These are phyloP conservation scores for Suillus variegatus DNA, from an alignment of 768 basidiomycete genomes.

Conservation along the genomic window DNA sequence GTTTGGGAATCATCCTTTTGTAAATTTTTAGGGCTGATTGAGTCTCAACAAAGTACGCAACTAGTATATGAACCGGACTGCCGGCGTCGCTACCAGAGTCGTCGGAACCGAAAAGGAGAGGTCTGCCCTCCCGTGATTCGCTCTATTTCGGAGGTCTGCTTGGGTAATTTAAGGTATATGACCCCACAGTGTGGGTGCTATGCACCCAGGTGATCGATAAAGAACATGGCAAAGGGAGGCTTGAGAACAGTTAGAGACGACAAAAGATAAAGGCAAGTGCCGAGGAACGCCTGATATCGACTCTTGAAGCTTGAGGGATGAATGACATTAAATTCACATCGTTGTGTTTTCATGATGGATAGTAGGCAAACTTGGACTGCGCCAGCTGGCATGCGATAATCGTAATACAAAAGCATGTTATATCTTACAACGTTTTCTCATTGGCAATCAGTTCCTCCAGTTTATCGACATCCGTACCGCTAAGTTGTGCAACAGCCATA, in stretches of 20 bases:
- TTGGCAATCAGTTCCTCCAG: conserved; percentile 47
- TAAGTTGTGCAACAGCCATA: conserved; percentile 41
- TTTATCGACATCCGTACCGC: conserved; percentile 39
- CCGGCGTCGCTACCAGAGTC: not conserved
- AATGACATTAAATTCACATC: not conserved
- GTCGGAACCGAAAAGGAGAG: not conserved
- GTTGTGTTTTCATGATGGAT: not conserved
- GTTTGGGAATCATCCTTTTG: not conserved
- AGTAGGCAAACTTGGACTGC: not conserved
- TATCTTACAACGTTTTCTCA: conserved; percentile 39
- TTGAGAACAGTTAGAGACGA: not conserved
- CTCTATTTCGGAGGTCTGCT: not conserved
- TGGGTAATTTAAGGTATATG: not conserved
- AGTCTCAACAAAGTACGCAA: too few relatives aligned
- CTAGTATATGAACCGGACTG: not conserved
- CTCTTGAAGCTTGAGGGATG: not conserved
- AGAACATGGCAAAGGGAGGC: not conserved
- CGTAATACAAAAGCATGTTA: not conserved
- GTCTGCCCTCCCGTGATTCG: not conserved
- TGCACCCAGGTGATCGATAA: not conserved
- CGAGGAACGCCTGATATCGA: not conserved
- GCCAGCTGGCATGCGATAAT: not conserved
- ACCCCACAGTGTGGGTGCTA: not conserved
- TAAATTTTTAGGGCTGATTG: not conserved
- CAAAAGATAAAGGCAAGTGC: not conserved